A percentile compares a stretch with the other conserved stretches of the same genome.
phyloP scores from a whole-genome alignment of 768 basidiomycete genomes.

The Pleurotus ostreatus region DNA sequence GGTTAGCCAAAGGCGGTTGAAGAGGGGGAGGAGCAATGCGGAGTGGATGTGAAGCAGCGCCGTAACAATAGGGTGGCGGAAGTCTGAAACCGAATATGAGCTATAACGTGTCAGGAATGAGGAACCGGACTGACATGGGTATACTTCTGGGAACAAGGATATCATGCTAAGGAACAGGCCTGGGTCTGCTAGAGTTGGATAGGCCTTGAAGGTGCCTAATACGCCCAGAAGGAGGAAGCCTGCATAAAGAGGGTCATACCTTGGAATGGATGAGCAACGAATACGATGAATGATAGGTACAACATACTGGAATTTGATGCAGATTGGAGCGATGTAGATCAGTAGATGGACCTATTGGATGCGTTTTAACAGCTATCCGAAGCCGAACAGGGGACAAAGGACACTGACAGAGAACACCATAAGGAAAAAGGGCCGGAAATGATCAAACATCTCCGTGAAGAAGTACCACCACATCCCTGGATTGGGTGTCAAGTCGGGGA shows the following conservation, averaged over 20 bases:
- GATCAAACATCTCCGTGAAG: conserved; percentile 99
- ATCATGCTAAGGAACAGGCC: conserved; percentile 83
- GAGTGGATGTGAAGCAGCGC: conserved; percentile 81
- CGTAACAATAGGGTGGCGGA: conserved; percentile 83
- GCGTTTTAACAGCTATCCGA: not conserved
- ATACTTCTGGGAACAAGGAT: conserved; percentile 77
- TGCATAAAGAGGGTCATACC: conserved; percentile 84
- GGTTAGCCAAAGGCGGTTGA: conserved; percentile 87
- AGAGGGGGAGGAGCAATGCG: conserved; percentile 80
- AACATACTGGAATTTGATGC: conserved; percentile 80
- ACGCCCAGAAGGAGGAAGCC: conserved; percentile 72
- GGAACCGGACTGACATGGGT: conserved; percentile 57
- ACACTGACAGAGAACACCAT: conserved; percentile 85
- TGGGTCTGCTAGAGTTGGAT: conserved; percentile 86
- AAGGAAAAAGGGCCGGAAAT: conserved; percentile 93
- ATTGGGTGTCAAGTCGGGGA: conserved; percentile 91
- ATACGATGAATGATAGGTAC: not conserved
- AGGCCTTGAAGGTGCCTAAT: conserved; percentile 84
- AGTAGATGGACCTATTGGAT: conserved; percentile 64
- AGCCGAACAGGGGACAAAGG: not conserved
- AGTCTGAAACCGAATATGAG: conserved; percentile 42
- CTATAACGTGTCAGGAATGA: not conserved
- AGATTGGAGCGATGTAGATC: conserved; percentile 80
- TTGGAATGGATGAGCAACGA: conserved; percentile 21
- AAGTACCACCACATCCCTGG: conserved; percentile 99